Evolutionary conservation across 441 rosid genomes (phyloP).

Genomic region (Syzygium syzygioides): DNA sequence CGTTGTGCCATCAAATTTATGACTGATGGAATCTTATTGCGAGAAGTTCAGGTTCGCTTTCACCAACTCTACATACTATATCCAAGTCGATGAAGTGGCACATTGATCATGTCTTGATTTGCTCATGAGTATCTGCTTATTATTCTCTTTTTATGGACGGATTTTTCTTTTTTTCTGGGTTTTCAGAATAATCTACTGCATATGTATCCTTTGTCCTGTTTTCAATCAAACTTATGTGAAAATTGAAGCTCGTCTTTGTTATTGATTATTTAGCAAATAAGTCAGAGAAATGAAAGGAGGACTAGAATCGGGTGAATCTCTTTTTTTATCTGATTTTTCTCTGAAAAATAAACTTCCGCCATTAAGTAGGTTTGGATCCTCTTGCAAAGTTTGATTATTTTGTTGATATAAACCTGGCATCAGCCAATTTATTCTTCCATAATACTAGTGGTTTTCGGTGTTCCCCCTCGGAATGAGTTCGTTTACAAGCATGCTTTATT

Average conservation of each 20-base stretch:
- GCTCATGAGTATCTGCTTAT: neutral
- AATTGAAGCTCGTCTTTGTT: neutral
- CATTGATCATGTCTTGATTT: neutral
- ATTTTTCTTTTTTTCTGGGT: neutral
- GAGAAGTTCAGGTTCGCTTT: constrained; percentile 76
- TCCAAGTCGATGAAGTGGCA: neutral
- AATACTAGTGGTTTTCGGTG: neutral
- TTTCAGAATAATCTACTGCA: neutral
- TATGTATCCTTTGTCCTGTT: neutral
- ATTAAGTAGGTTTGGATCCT: neutral
- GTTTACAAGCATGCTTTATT: neutral
- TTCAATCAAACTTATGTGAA: neutral
- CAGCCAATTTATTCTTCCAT: neutral
- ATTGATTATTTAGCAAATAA: neutral
- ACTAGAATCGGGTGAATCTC: neutral
- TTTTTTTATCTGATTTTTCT: neutral
- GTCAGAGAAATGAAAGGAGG: neutral
- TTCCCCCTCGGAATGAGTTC: neutral
- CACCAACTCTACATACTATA: neutral
- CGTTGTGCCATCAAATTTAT: constrained; percentile 76
- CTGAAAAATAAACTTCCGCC: neutral
- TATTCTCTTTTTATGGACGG: neutral
- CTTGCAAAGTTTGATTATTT: neutral
- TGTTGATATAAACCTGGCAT: neutral
- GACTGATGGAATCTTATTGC: constrained; percentile 94